Evolutionary conservation across 345 rosid genomes (phyloP).

Genomic region (Syzygium aqueum): DNA sequence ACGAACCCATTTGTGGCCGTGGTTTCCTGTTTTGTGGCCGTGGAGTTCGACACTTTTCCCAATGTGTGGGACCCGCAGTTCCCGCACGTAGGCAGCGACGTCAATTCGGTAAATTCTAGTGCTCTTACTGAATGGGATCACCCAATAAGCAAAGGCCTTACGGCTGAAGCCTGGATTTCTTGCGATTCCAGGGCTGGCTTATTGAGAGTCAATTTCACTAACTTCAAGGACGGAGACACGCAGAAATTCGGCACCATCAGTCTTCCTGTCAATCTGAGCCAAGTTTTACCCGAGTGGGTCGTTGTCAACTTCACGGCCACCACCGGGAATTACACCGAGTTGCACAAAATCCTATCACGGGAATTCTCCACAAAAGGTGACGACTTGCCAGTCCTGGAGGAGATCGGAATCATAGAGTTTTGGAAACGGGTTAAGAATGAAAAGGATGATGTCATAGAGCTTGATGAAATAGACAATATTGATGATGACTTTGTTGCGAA

Average conservation of each 20-base stretch:
- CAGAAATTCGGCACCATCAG: background rate
- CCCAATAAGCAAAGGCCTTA: background rate
- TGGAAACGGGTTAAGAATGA: background rate
- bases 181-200: background rate
- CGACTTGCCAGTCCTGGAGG: no score
- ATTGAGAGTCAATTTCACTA: background rate
- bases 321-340: background rate
- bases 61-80: background rate
- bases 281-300: no score
- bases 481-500: conserved; percentile 2
- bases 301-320: conserved; percentile 12
- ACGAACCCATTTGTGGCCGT: background rate
- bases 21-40: background rate
- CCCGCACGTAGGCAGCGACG: background rate
- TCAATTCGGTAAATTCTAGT: background rate
- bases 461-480: background rate
- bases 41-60: conserved; percentile 9
- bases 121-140: background rate
- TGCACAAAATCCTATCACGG: conserved; percentile 5
- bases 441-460: background rate
- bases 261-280: background rate
- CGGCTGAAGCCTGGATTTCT: background rate
- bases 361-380: background rate
- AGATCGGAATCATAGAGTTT: no score
- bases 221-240: background rate